Conservation (phyloP, 139 green algal species). For the Chlorella sorokiniana region DNA sequence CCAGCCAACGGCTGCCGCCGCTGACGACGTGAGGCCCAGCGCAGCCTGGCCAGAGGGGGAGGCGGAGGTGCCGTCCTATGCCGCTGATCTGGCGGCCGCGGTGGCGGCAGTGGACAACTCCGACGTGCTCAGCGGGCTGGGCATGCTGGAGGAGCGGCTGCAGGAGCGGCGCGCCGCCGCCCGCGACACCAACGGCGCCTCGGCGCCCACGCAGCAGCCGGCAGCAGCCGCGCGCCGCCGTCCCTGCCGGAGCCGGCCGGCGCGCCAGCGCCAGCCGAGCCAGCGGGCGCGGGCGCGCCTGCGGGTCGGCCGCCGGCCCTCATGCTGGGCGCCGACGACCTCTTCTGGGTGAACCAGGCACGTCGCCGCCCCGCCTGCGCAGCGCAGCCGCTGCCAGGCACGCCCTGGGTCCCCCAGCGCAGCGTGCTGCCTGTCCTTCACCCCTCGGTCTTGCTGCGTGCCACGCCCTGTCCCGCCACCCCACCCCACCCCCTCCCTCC, state of each 20-base stretch:
- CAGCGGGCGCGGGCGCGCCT: background rate
- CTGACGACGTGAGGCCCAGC: background rate
- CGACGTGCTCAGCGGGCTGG: constrained; percentile 43
- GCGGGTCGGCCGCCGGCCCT: constrained; percentile 57
- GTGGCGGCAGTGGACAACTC: constrained; percentile 44
- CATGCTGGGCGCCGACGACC: constrained; percentile 72
- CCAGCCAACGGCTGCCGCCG: background rate
- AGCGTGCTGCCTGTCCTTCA: background rate
- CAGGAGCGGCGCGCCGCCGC: background rate
- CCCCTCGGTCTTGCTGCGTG: background rate
- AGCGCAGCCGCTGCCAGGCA: background rate
- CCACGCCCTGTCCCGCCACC: background rate
- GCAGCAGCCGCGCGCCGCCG: background rate
- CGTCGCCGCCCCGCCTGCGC: background rate
- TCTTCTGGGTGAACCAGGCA: constrained; percentile 75
- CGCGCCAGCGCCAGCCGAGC: background rate
- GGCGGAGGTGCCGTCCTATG: constrained; percentile 29
- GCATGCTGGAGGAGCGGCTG: background rate
- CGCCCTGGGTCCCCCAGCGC: background rate
- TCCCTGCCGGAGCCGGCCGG: background rate
- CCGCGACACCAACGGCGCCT: background rate
- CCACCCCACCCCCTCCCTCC: background rate
- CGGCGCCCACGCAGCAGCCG: background rate
- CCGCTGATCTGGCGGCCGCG: constrained; percentile 37
- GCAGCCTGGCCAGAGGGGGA: constrained; percentile 15